A percentile compares a stretch with the other conserved stretches of the same genome.
phyloP scores from a whole-genome alignment of 164 flowering plant genomes.

The Dillenia turbinata region DNA sequence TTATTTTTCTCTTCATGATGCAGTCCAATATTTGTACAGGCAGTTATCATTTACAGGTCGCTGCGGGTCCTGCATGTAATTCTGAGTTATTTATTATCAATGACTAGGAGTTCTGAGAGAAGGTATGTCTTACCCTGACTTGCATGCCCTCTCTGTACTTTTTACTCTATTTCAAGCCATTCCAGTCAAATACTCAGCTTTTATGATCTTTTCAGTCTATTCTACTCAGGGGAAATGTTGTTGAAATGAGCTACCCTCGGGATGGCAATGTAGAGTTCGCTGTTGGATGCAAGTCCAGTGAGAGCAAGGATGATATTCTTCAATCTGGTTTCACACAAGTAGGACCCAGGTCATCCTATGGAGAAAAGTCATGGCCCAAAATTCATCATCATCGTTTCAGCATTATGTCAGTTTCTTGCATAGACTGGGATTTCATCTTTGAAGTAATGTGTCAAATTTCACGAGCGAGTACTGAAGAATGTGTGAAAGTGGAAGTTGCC shows the following conservation, averaged over 20 bases:
- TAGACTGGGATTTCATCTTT: conserved; percentile 58
- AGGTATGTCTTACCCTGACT: conserved; percentile 37
- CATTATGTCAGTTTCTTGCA: conserved; percentile 9
- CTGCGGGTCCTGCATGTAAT: conserved; percentile 48
- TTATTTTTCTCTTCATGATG: neutral
- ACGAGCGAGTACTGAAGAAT: conserved; percentile 31
- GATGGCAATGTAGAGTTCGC: conserved; percentile 10
- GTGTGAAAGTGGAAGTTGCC: conserved; percentile 56
- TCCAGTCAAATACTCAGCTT: neutral
- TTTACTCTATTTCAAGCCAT: neutral
- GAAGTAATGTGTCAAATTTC: conserved; percentile 48
- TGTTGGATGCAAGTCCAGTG: conserved; percentile 17
- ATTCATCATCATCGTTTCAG: conserved; percentile 3
- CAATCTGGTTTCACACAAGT: conserved; percentile 10
- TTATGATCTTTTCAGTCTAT: conserved; percentile 67
- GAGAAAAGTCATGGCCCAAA: conserved; percentile 14
- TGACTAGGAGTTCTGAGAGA: conserved; percentile 22
- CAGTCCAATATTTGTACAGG: conserved; percentile 36
- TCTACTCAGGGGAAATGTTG: conserved; percentile 81
- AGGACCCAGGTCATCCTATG: conserved; percentile 12
- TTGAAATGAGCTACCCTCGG: conserved; percentile 28
- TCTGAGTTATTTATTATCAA: conserved; percentile 34
- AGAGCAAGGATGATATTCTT: conserved; percentile 11
- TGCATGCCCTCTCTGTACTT: neutral
- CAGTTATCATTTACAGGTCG: conserved; percentile 43